Evolutionary conservation across 2,329 filamentous ascomycete genomes (phyloP).

Genomic region (Cladosporium sp.): DNA sequence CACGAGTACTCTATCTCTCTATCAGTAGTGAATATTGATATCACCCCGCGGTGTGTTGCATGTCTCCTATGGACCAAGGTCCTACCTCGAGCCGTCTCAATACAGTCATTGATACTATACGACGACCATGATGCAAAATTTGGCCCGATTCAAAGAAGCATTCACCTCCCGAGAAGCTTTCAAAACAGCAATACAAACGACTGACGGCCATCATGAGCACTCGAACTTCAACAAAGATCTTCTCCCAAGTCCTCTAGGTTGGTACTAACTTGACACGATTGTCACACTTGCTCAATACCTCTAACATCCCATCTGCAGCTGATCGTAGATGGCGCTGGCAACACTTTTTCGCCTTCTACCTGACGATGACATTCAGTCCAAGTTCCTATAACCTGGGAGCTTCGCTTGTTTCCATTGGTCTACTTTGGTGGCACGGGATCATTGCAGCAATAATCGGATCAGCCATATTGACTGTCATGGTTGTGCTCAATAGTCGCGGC

Average conservation of each 20-base stretch:
- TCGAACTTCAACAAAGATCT: background rate
- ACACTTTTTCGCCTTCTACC: constrained; percentile 39
- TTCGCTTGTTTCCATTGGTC: constrained; percentile 36
- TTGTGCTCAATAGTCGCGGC: constrained; percentile 41
- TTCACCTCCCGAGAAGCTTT: background rate
- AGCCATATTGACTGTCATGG: constrained; percentile 30
- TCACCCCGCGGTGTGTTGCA: background rate
- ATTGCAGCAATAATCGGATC: constrained; percentile 7
- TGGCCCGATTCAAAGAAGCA: background rate
- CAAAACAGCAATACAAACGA: background rate
- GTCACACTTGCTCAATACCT: background rate
- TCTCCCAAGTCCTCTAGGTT: constrained; percentile 10
- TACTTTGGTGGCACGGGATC: constrained; percentile 24
- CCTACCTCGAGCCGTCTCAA: background rate
- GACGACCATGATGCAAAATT: background rate
- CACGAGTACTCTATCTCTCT: background rate
- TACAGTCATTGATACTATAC: background rate
- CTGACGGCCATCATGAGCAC: background rate
- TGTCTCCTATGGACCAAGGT: background rate
- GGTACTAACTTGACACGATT: background rate
- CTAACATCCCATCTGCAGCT: background rate
- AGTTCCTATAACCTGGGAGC: constrained; percentile 40
- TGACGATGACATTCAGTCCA: constrained; percentile 35
- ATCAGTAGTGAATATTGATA: background rate
- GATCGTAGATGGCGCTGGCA: constrained; percentile 34